Evolutionary conservation across 73 alveolate species (phyloP), one percentile per base, ranked within the genome.

Genomic region (Paramecium bursaria): DNA sequence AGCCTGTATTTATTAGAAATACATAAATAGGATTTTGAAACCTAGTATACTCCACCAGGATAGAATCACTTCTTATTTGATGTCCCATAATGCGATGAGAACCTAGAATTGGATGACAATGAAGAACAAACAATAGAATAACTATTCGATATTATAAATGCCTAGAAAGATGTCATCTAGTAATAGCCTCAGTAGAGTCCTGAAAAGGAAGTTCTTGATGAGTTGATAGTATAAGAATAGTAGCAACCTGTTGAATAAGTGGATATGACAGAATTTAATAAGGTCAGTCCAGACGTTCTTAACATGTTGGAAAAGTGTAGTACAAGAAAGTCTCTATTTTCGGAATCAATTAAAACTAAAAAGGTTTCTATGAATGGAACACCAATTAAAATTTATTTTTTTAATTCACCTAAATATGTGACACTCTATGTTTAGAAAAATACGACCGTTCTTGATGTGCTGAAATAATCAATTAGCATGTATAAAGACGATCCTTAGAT

Each of bases 261-360:
- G 33, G 82, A 67, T 35, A 67, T 67, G 82, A 14, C 60, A 19
- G 82, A 67, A 9, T 67, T 39, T 9, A 67, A 67, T 42, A 67
- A 67, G 33, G 82, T 67, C 11, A n/a, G 50, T 67, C 60, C 33
- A 42, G 82, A 67, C 33, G 82, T 67, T 1, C 35, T 67, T 3
- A 11, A 67, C 33, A 39, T 67, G n/a, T 42, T 67, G 3, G 82
- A 67, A 0, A 35, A 44, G 44, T 25, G 42, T 2, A 67, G 44
- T 19, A 46, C 3, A 15, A 42, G 82, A 13, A 31, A 22, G 22
- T 67, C 82, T 5, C 26, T 67, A 44, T 21, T 67, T n/a, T 35
- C 50, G 1, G 82, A 42, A 35, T 35, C 82, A 10, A 67, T 67
- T 4, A 67, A 67, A 67, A 42, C 27, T 19, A 57, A 30, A 11